Base-by-base conservation (phyloP, 1,284 basidiomycete species). In the Heliocybe sulcata region DNA sequence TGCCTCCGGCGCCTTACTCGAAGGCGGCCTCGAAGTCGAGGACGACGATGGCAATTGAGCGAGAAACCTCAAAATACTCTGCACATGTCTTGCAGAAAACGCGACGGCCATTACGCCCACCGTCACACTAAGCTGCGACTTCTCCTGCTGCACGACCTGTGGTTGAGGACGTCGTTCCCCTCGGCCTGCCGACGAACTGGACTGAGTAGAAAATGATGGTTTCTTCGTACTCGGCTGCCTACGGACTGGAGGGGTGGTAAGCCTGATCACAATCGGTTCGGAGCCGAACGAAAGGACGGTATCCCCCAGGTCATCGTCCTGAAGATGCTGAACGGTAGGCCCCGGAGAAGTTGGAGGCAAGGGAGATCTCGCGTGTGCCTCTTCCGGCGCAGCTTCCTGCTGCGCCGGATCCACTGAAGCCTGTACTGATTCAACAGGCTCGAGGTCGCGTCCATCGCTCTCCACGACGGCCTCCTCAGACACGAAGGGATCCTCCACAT, bases 261-360 rank as follows among this genome's bases (percentile, higher is more conserved):
- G 63, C 53, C 72, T 73, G 52, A 89, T 59, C 3, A 76, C 62
- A 50, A 88, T 72, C 14, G 87, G 79, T 22, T 81, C 77, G 33
- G 74, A 64, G 26, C 80, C 80, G 51, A 88, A 73, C 1, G 82
- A 83, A 23, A 87, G 54, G 22, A 90, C 60, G 2, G 68, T 67
- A 48, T 82, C 77, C 29, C 77, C 76, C 53, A n/a, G n/a, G n/a
- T 31, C 26, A 3, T 16, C 16, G 9, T 29, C 51, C 3, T 33
- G 14, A 16, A 33, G 8, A 8, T 31, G 22, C 51, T 42, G 38
- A n/a, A n/a, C 12, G n/a, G 38, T 6, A 42, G 38, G 19, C 6
- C 38, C 38, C 6, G 38, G 16, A 6, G 38, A 42, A 20, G 38
- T 20, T 6, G 20, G 22, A 12, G 27, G 10, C 6, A 14, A 10